Base-by-base conservation (phyloP, 1,284 basidiomycete genomes). In the Pseudozyma sp. region DNA sequence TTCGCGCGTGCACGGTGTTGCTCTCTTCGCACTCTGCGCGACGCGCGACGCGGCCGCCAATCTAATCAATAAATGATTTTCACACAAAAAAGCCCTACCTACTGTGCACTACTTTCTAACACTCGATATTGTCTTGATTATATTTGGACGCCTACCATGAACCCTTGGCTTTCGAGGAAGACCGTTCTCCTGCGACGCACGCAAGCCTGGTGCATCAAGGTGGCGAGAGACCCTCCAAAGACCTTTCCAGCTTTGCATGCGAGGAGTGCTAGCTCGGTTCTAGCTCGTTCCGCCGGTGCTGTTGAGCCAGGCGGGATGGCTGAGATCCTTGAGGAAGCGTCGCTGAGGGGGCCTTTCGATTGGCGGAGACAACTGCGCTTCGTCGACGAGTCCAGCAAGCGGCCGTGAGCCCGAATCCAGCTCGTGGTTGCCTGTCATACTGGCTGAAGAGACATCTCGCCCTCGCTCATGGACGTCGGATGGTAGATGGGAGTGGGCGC, bases 21-120 rank as follows among this genome's bases (percentile, higher is more conserved):
- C 67, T 53, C 65, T 51, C 16, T 16, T 5, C 24, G 8, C 44
- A 29, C 54, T 69, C 35, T 60, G 33, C 67, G 61, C 67, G 67
- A 46, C 67, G 67, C 67, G 67, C 67, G 56, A 64, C 67, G 67
- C 67, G 67, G 55, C 59, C 50, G 48, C 53, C 46, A 58, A 58
- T 33, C 60, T 52, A 33, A 31, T 43, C 34, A 31, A 30, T 37
- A 30, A 50, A 54, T 48, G 39, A 39, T 52, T 51, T 54, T 30
- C 40, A 54, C 43, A 37, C 17, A 19, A 7, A 29, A 19, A 33
- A 43, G 16, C 39, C 13, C 2, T 10, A n/a, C 13, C 13, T 42
- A 7, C 39, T 16, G 16, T 42, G 39, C 2, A 37, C 14, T 37
- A 24, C 4, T 24, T 24, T 24, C 24, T 24, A 24, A 24, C 24